Evolutionary conservation across 164 flowering plant species (phyloP), one percentile per base, ranked within the genome.

Genomic region (Saururus chinensis): DNA sequence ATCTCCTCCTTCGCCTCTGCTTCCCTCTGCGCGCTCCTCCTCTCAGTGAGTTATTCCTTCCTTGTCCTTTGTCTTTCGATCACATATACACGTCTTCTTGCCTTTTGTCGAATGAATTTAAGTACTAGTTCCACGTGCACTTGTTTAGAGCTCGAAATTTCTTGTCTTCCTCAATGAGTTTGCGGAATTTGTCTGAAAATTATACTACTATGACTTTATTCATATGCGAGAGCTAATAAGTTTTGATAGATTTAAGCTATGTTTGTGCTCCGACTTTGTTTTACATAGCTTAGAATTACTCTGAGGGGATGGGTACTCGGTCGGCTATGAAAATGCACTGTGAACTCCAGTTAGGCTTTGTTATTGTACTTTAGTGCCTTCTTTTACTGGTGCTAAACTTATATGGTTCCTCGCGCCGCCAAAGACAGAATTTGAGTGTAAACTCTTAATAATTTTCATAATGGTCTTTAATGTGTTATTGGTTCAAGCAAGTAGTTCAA

Each of bases 1-100:
- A 40, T 91, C 52, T 84, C 92, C 37, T 77, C 96, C 9, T 5
- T 75, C 35, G 64, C 75, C 12, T 88, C 97, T 5, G 21, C 87
- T 60, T 5, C 75, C 65, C 14, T 80, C 62, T 75, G 67, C 19
- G 77, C 86, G 1, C 61, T 82, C 57, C 70, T 90, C 26, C 89
- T 93, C 61, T 88, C 89, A 9, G 96, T 89, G 72, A 72, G 75
- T 53, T 49, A 56, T 41, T 40, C 45, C 56, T 56, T 58, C 30
- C 16, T 22, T 54, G 1, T 13, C 24, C 0, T 21, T 40, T 40
- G 11, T 10, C 14, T 4, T 42, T 42, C 14, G 14, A 10, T 42
- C 12, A 42, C 17, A 4, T 42, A 10, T 4, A 1, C 49, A 14
- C 1, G 1, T 42, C 14, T 9, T 42, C 17, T 10, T 10, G 49